Conservation (phyloP, 1,284 basidiomycete genomes). For the Microbotryomycetes sp. region DNA sequence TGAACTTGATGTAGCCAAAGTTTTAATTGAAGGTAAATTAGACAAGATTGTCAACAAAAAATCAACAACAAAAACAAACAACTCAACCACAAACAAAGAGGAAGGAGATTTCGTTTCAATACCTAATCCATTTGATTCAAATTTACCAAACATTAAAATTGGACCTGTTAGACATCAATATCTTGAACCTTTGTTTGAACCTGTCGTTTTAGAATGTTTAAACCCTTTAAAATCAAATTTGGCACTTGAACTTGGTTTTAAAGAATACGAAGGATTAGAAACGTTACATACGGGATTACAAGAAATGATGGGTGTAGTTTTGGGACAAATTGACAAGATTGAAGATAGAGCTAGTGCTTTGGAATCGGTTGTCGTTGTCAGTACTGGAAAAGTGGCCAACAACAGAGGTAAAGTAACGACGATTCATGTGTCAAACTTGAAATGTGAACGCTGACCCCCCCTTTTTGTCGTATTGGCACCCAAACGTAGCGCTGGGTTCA, state of each 20-base stretch:
- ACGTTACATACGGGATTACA: conserved; percentile 27
- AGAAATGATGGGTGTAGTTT: conserved; percentile 49
- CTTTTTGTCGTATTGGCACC: conserved; percentile 52
- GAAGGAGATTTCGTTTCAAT: conserved; percentile 68
- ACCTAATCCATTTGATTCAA: conserved; percentile 69
- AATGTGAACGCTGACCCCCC: background rate
- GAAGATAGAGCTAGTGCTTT: conserved; percentile 64
- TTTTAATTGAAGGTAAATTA: conserved; percentile 46
- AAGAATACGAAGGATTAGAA: conserved; percentile 23
- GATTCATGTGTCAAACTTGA: background rate
- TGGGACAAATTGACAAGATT: conserved; percentile 17
- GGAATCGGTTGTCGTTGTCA: conserved; percentile 64
- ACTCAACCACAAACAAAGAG: conserved; percentile 38
- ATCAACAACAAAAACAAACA: conserved; percentile 12
- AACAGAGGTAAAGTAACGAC: conserved; percentile 77
- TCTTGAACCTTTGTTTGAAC: conserved; percentile 82
- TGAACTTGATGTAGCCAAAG: conserved; percentile 54
- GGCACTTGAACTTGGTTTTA: conserved; percentile 31
- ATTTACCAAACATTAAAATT: conserved; percentile 61
- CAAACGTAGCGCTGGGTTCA: conserved; percentile 43
- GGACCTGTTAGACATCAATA: conserved; percentile 83
- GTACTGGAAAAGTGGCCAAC: conserved; percentile 66
- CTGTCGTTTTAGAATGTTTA: conserved; percentile 44
- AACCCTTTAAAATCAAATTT: conserved; percentile 5
- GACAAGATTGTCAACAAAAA: conserved; percentile 59